Evolutionary conservation across 495 filamentous ascomycete genomes (phyloP).

Genomic region (Mycothermus thermophilus): DNA sequence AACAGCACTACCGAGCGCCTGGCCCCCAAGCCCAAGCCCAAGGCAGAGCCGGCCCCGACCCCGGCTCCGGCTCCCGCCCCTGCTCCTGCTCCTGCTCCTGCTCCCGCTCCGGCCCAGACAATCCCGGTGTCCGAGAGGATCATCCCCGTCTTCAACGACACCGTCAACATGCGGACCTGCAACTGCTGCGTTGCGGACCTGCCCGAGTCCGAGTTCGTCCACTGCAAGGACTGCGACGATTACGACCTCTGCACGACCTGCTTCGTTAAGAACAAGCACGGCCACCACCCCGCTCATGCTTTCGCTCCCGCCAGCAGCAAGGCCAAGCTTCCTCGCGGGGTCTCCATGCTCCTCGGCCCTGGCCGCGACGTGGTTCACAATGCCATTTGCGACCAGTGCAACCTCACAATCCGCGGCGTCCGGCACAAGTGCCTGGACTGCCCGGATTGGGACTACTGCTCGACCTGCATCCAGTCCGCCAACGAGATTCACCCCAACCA

Average conservation of each 20-base stretch:
- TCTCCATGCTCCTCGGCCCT: constrained; percentile 54
- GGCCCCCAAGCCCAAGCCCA: constrained; percentile 41
- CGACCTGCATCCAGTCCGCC: constrained; percentile 55
- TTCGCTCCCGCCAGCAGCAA: constrained; percentile 53
- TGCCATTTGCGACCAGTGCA: constrained; percentile 90
- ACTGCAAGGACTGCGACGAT: constrained; percentile 74
- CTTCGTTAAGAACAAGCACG: constrained; percentile 62
- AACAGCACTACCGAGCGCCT: constrained; percentile 74
- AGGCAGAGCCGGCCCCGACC: constrained; percentile 9
- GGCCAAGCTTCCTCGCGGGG: constrained; percentile 38
- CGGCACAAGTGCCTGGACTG: constrained; percentile 96
- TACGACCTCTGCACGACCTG: constrained; percentile 84
- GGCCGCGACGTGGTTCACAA: constrained; percentile 72
- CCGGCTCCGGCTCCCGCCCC: constrained; percentile 11
- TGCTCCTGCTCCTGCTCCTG: not conserved
- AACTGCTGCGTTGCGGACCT: constrained; percentile 78
- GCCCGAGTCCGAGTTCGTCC: constrained; percentile 64
- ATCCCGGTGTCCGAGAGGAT: constrained; percentile 7
- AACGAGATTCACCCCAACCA: constrained; percentile 61
- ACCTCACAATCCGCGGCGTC: constrained; percentile 74
- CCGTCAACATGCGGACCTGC: constrained; percentile 56
- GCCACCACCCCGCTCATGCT: constrained; percentile 81
- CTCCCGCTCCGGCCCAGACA: not conserved
- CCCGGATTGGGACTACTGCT: constrained; percentile 96
- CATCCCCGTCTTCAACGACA: constrained; percentile 14